Evolutionary conservation across 495 filamentous ascomycete genomes (phyloP).

Genomic region (Chaetomium fimeti): DNA sequence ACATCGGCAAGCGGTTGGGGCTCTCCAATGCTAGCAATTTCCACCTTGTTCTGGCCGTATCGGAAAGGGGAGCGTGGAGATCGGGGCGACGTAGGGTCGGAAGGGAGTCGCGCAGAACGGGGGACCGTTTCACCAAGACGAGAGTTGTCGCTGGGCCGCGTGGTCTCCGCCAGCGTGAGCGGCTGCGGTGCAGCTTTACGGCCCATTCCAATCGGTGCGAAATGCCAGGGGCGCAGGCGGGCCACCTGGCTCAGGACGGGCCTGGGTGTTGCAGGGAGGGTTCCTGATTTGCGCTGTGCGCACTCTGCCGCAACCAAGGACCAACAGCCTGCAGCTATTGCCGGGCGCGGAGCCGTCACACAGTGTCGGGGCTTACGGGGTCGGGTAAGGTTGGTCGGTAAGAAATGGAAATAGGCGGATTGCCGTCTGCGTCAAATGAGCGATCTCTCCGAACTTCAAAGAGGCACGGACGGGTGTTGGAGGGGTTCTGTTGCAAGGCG

Average conservation of each 20-base stretch:
- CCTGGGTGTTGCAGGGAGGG: conserved; percentile 33
- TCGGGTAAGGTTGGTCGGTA: conserved; percentile 3
- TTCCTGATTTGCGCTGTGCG: conserved; percentile 34
- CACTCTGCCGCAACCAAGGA: conserved; percentile 31
- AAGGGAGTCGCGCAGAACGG: conserved; percentile 33
- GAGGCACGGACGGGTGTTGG: conserved; percentile 30
- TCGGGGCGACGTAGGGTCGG: conserved; percentile 48
- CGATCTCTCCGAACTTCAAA: conserved; percentile 24
- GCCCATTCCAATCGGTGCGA: conserved; percentile 43
- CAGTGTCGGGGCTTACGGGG: conserved; percentile 37
- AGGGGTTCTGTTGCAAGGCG: conserved; percentile 16
- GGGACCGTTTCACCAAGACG: conserved; percentile 41
- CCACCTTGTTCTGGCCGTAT: conserved; percentile 40
- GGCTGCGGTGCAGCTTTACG: conserved; percentile 55
- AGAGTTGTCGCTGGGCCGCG: conserved; percentile 37
- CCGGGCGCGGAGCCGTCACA: conserved; percentile 41
- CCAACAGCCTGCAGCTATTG: conserved; percentile 24
- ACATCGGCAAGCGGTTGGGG: conserved; percentile 40
- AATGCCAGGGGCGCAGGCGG: conserved; percentile 27
- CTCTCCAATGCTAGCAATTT: conserved; percentile 30
- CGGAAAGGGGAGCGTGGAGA: conserved; percentile 55
- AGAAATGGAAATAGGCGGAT: conserved; percentile 40
- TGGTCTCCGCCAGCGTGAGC: conserved; percentile 46
- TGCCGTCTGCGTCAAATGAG: conserved; percentile 44
- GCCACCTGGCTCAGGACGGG: conserved; percentile 27